These are phyloP conservation scores for Pulveroboletus frians DNA, from an alignment of 768 basidiomycete genomes.

Conservation along the genomic window DNA sequence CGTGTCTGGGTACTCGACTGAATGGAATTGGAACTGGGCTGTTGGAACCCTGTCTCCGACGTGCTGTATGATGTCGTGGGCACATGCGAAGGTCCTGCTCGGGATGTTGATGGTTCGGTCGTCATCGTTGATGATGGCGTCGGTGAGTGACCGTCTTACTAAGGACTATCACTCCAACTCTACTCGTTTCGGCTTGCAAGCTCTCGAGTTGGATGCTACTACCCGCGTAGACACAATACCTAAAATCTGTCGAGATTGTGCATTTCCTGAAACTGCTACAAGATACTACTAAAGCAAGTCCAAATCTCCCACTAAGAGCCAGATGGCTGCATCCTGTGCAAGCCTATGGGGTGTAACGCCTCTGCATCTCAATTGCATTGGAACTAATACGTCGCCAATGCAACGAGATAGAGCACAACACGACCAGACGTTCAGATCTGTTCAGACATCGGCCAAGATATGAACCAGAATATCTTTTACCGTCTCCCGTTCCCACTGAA, in stretches of 20 bases:
- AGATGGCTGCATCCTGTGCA: not conserved
- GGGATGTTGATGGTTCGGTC: conserved; percentile 37
- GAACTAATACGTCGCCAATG: not conserved
- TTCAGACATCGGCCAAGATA: conserved; percentile 48
- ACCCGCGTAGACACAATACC: no score
- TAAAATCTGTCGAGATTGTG: no score
- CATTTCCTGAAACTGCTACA: no score
- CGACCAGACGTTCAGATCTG: conserved; percentile 35
- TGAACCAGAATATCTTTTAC: conserved; percentile 64
- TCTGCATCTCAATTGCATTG: not conserved
- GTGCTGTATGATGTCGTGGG: conserved; percentile 5
- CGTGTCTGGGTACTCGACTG: conserved; percentile 12
- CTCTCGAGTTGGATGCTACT: not conserved
- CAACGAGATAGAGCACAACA: not conserved
- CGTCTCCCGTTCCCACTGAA: conserved; percentile 41
- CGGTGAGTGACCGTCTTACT: not conserved
- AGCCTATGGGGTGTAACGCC: not conserved
- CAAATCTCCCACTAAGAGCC: no score
- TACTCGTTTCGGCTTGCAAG: not conserved
- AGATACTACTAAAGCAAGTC: no score
- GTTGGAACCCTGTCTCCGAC: conserved; percentile 7
- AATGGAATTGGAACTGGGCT: conserved; percentile 11
- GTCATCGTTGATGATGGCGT: conserved; percentile 27
- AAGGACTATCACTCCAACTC: not conserved
- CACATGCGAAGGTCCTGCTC: conserved; percentile 35